Evolutionary conservation across 1,139 yeast species (phyloP).

Genomic region (Candida albicans): DNA sequence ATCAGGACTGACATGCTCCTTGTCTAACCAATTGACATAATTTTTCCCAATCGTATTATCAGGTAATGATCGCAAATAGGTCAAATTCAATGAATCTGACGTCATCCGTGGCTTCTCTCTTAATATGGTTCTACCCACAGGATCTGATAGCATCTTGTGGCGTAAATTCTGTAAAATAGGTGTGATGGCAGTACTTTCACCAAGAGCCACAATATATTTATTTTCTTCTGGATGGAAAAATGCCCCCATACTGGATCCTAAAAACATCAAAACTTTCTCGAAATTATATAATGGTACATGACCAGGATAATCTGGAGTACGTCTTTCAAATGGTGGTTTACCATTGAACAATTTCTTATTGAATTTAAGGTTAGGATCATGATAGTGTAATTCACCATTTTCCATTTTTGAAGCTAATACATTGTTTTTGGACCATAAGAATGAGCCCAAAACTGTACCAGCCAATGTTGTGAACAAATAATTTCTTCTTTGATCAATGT

Average conservation of each 20-base stretch:
- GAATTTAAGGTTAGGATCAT: conserved; percentile 33
- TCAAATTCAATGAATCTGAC: conserved; percentile 65
- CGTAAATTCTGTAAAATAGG: conserved; percentile 63
- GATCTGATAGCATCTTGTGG: conserved; percentile 71
- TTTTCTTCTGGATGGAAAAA: conserved; percentile 78
- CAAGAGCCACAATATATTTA: conserved; percentile 86
- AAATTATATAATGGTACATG: conserved; percentile 71
- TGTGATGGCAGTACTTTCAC: conserved; percentile 86
- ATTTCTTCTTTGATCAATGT: conserved; percentile 4
- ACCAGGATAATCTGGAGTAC: conserved; percentile 63
- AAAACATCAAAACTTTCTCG: conserved; percentile 66
- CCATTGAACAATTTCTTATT: conserved; percentile 17
- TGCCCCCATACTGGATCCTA: conserved; percentile 82
- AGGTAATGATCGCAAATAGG: conserved; percentile 59
- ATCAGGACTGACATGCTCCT: conserved; percentile 92
- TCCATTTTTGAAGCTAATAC: conserved; percentile 60
- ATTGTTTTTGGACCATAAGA: conserved; percentile 50
- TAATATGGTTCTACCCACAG: conserved; percentile 73
- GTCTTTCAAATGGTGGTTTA: conserved; percentile 37
- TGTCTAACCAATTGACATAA: conserved; percentile 78
- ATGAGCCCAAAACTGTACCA: conserved; percentile 23
- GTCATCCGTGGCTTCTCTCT: conserved; percentile 84
- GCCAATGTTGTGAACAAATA: conserved; percentile 14
- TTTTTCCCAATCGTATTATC: conserved; percentile 74
- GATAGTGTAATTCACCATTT: conserved; percentile 50